Base-by-base conservation (phyloP, 495 filamentous ascomycete species). In the Podospora appendiculata region DNA sequence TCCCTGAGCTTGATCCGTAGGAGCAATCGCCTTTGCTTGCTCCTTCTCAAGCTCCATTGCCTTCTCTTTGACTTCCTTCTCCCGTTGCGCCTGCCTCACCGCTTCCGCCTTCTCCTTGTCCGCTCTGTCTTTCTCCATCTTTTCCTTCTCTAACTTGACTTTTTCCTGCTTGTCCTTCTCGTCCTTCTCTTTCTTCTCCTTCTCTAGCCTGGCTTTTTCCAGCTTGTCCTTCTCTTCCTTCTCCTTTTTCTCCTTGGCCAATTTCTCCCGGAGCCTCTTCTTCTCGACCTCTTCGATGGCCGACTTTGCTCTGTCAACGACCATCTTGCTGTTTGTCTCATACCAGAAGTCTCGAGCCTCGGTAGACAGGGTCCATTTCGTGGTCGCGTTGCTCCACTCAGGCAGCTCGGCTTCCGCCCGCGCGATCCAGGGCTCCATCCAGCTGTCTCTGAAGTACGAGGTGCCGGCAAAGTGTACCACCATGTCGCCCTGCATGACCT, bases 401-500 rank as follows among this genome's bases (percentile, higher is more conserved):
- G 59, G 58, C 6, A 59, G 51, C 38, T 45, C 33, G 10, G 48
- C 43, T 41, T 64, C 61, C 14, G 57, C 53, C 16, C 58, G 35
- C 11, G 48, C 42, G 6, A 62, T 47, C 61, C 61, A 64, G 5
- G 57, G 61, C 14, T 39, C 51, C 59, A 64, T 62, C 61, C 58
- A 64, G 56, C 58, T 60, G 25, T 61, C 59, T 16, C 59, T 47
- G 32, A 64, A 59, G 19, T 50, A 34, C 9, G 51, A 54, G 8
- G 61, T 47, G 1, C 59, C 61, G 6, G 59, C 61, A 33, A 64
- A 61, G 45, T 61, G 59, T 35, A 62, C 51, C 11, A 50, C 44
- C 51, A 64, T 33, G 44, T 63, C 60, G 33, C 60, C 60, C 17
- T 54, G 60, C 60, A 63, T 63, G 35, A 63, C 50, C 55, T 63